phyloP scores from a whole-genome alignment of 2,329 filamentous ascomycete genomes.

The Ophiostoma quercus region DNA sequence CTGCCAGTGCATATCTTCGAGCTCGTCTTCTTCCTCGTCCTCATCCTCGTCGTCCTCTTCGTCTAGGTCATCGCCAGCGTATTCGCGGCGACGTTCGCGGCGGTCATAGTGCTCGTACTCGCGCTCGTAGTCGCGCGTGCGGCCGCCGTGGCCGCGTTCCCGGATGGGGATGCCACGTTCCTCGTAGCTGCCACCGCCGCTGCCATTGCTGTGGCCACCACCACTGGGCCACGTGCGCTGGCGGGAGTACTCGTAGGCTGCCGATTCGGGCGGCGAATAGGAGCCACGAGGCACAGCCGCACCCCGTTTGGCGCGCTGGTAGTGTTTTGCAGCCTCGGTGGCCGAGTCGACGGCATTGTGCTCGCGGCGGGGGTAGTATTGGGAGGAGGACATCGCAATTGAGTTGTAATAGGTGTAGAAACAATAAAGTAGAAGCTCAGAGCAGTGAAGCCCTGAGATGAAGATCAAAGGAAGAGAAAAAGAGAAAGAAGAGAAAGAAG shows the following conservation, averaged over 20 bases:
- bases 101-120: conserved; percentile 17
- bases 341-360: conserved; percentile 16
- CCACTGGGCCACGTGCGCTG: conserved; percentile 16
- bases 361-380: conserved; percentile 20
- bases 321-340: conserved; percentile 22
- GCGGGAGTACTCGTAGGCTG: conserved; percentile 23
- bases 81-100: conserved; percentile 9
- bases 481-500: background rate
- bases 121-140: background rate
- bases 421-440: background rate
- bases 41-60: conserved; percentile 17
- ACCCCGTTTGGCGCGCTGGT: conserved; percentile 23
- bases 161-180: conserved; percentile 21
- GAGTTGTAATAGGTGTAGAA: background rate
- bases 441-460: background rate
- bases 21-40: conserved; percentile 16
- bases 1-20: conserved; percentile 16
- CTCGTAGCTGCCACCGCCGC: conserved; percentile 24
- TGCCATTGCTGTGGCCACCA: background rate
- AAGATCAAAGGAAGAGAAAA: background rate
- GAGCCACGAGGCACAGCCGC: conserved; percentile 17
- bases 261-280: conserved; percentile 24
- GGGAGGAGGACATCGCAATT: conserved; percentile 15
- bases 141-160: background rate
- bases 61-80: conserved; percentile 11